Evolutionary conservation across 1,284 basidiomycete species (phyloP).

Genomic region (Apiotrichum akiyoshidainum): DNA sequence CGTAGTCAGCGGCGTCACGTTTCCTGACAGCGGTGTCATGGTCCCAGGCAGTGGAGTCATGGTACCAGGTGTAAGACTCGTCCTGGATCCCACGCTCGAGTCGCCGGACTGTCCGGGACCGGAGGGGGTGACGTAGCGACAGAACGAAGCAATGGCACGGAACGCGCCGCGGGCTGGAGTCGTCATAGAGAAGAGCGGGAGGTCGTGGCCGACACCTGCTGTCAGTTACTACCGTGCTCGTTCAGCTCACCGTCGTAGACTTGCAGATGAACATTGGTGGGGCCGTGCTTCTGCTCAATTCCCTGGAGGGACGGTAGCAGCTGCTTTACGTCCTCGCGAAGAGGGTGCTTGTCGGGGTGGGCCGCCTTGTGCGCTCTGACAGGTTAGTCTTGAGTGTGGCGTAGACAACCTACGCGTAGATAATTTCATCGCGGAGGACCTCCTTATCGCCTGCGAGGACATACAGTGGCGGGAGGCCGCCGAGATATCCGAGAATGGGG

Average conservation of each 20-base stretch:
- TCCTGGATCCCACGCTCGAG: no score
- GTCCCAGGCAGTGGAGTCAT: not conserved
- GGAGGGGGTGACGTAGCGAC: constrained; percentile 48
- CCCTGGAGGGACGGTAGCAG: constrained; percentile 66
- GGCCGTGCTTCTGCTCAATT: constrained; percentile 62
- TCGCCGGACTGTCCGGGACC: constrained; percentile 12
- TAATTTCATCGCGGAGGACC: constrained; percentile 86
- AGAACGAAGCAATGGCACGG: constrained; percentile 50
- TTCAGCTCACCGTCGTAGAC: constrained; percentile 53
- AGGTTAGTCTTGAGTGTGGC: constrained; percentile 11
- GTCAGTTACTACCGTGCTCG: not conserved
- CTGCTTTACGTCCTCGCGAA: constrained; percentile 60
- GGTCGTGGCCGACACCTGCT: constrained; percentile 54
- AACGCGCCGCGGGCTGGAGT: constrained; percentile 56
- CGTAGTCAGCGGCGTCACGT: no score
- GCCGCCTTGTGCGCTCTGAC: constrained; percentile 87
- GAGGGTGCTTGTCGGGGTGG: constrained; percentile 69
- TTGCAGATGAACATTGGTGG: constrained; percentile 89
- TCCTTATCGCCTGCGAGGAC: constrained; percentile 87
- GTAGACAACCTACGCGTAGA: constrained; percentile 74
- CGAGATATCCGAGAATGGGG: constrained; percentile 76
- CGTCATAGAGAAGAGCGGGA: constrained; percentile 79
- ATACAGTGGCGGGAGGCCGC: constrained; percentile 82
- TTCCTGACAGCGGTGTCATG: not conserved
- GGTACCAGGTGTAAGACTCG: not conserved